Conservation (phyloP, 2,329 filamentous ascomycete genomes). For the Cryphonectria carpinicola region DNA sequence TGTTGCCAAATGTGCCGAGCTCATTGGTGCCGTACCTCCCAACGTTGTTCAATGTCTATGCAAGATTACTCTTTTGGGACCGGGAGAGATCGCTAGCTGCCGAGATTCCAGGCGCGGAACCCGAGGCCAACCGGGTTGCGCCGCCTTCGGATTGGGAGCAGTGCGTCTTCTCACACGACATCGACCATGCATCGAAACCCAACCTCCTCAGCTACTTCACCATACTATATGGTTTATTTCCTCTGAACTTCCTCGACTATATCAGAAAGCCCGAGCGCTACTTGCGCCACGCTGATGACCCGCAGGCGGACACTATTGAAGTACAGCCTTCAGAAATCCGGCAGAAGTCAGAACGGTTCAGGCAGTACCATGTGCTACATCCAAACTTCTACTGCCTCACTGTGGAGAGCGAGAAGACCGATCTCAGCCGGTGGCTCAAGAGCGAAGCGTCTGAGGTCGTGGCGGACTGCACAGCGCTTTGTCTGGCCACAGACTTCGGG, state of each 20-base stretch:
- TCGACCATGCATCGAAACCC: conserved; percentile 64
- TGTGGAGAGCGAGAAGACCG: conserved; percentile 77
- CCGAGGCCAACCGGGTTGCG: conserved; percentile 67
- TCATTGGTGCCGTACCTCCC: conserved; percentile 71
- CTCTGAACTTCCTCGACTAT: conserved; percentile 85
- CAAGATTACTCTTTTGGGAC: conserved; percentile 80
- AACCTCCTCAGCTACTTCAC: conserved; percentile 78
- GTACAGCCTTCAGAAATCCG: conserved; percentile 79
- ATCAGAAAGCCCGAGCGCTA: conserved; percentile 81
- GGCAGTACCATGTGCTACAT: conserved; percentile 74
- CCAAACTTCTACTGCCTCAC: conserved; percentile 85
- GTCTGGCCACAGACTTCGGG: conserved; percentile 39
- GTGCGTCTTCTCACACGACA: conserved; percentile 62
- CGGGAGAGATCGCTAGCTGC: conserved; percentile 49
- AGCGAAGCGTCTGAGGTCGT: conserved; percentile 80
- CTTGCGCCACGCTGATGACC: conserved; percentile 72
- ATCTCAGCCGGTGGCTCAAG: conserved; percentile 77
- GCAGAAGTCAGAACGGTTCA: conserved; percentile 74
- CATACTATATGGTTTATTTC: conserved; percentile 80
- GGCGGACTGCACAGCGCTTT: conserved; percentile 77
- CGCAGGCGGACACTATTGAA: conserved; percentile 73
- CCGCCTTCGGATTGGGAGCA: conserved; percentile 69
- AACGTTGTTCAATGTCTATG: conserved; percentile 80
- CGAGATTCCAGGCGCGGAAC: conserved; percentile 45
- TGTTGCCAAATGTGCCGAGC: conserved; percentile 78